A percentile compares a stretch with the other conserved stretches of the same genome.
These are phyloP conservation scores for Rhizophora mangle DNA, from an alignment of 345 rosid genomes.

Conservation along the genomic window DNA sequence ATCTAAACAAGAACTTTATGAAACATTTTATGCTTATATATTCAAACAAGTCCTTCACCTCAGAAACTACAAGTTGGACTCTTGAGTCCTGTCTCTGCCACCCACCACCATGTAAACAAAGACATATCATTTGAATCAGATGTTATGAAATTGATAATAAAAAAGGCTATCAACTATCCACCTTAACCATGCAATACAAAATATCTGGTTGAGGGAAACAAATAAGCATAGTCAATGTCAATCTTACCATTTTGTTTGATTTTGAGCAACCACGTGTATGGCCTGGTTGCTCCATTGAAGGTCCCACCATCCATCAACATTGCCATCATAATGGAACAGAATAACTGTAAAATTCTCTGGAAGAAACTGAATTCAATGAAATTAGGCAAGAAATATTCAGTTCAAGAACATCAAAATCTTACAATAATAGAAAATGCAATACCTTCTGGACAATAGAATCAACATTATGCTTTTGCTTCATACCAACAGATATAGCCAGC, in stretches of 20 bases:
- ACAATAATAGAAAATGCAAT: constrained; percentile 16
- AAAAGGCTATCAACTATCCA: background rate
- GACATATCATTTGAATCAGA: background rate
- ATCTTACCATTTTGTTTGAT: constrained; percentile 89
- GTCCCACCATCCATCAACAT: constrained; percentile 78
- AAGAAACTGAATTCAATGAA: constrained; percentile 77
- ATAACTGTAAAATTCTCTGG: constrained; percentile 83
- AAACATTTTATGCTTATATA: background rate
- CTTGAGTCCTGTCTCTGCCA: background rate
- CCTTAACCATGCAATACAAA: background rate
- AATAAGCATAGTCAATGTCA: constrained; percentile 1
- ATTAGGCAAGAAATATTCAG: constrained; percentile 27
- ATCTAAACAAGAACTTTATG: background rate
- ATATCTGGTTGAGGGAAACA: background rate
- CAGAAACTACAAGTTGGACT: background rate
- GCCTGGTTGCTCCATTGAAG: constrained; percentile 77
- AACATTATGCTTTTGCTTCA: constrained; percentile 77
- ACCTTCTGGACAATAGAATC: constrained; percentile 77
- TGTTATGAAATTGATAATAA: background rate
- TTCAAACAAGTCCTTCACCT: background rate
- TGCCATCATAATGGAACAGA: constrained; percentile 91
- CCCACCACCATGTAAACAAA: background rate
- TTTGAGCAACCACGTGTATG: constrained; percentile 80
- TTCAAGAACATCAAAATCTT: constrained; percentile 14
- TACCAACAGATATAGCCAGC: constrained; percentile 91